Base-by-base conservation (phyloP, 495 filamentous ascomycete genomes). In the Xylaria nigripes region DNA sequence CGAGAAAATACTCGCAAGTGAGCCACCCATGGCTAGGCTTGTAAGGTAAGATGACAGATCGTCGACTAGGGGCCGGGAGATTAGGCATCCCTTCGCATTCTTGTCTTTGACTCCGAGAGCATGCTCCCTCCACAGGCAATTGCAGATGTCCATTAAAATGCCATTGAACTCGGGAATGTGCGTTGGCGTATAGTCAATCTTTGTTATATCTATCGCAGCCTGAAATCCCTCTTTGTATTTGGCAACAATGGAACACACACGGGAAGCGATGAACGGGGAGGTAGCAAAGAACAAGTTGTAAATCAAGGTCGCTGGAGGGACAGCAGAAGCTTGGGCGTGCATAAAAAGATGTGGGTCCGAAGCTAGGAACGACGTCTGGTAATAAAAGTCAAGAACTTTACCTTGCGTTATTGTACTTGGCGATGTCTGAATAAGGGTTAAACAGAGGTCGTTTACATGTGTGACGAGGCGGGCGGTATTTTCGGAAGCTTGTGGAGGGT, bases 91-190 rank as follows among this genome's bases (percentile, higher is more conserved):
- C 24, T 82, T 71, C 3, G 89, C 81, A 65, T 90, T 89, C 12
- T 75, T 65, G 56, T 93, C 87, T 9, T 78, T 72, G 1, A 68
- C 70, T 40, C 82, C 81, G 29, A 96, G 82, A 0, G 86, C 90
- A 13, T 85, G 84, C 19, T 82, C 83, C 18, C 87, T 80, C 89
- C 90, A 94, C 13, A 95, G 59, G 43, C 87, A 79, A 61, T 96
- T 94, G 72, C 87, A 93, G 38, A 89, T 77, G 61, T 96, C 90
- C 86, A 93, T 93, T 27, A 95, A 76, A 61, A 85, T 90, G 8
- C 85, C 86, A 66, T 96, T 96, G 71, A 93, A 92, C 19, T 78
- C 73, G 40, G 81, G 76, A 48, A 90, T 80, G 59, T 78, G 81
- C 57, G 68, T 70, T 45, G 68, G 75, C 57, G 71, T 78, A 55